Base-by-base conservation (phyloP, 768 basidiomycete species). In the Vishniacozyma victoriae region DNA sequence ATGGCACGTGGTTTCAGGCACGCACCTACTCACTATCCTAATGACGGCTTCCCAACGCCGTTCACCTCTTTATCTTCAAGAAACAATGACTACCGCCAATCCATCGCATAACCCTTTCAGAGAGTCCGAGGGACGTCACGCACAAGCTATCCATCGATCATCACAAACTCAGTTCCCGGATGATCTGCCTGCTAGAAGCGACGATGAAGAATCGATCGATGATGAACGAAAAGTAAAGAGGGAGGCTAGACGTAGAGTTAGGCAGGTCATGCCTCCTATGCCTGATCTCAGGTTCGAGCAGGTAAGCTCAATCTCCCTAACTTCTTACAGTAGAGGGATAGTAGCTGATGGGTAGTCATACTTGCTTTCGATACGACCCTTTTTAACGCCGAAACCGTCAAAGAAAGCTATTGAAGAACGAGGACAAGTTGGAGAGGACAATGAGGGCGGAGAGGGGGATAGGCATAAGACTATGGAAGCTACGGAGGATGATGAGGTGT, bases 201-300 rank as follows among this genome's bases (percentile, higher is more conserved):
- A 29, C 11, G 50, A 52, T 18, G 31, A 41, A 14, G 35, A 54
- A 13, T 42, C 40, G 26, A 23, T 40, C 11, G 45, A 52, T 22
- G 51, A 41, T 35, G 12, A 43, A 18, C 20, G 41, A 44, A 58
- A 36, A 31, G 54, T 41, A 11, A 50, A 49, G 44, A 38, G 52
- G 23, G 58, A 62, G 31, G 64, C 50, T 0, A 58, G 56, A 29
- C 37, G 55, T 48, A 50, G 60, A 35, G 56, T 66, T 16, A 57
- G 48, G 40, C 42, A 52, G 23, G 55, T 46, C 15, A 55, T 67
- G 52, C 64, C 64, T 24, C 55, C 60, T 15, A 54, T 70, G 39
- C 69, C 66, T 23, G 69, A 71, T 54, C 37, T 69, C 33, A 48
- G 70, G 37, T 69, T 67, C 35, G 70, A 71, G 50, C 70, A 71